Percentiles rank a stretch among this genome's conserved stretches.
These are phyloP conservation scores for Chlorella vulgaris DNA, from an alignment of 139 green algal species.

Conservation along the genomic window DNA sequence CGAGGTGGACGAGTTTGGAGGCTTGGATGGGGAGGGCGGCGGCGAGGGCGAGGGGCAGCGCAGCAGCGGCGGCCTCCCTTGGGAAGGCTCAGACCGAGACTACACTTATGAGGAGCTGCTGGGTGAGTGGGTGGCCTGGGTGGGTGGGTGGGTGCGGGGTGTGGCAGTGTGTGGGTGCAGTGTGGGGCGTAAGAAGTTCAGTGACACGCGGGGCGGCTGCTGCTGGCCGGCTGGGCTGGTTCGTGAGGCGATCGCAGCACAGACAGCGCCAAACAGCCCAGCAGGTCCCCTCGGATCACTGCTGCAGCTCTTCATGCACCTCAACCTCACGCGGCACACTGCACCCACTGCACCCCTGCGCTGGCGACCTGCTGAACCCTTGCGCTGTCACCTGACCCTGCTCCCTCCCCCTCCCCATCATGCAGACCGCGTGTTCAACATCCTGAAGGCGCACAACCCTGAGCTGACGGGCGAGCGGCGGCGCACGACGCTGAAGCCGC, in stretches of 20 bases:
- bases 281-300: no score
- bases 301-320: no score
- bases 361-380: no score
- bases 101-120: constrained; percentile 98
- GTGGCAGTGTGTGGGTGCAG: not conserved
- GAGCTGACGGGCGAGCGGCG: constrained; percentile 95
- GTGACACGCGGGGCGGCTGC: no score
- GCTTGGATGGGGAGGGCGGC: constrained; percentile 36
- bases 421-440: constrained; percentile 95
- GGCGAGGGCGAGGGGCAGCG: constrained; percentile 30
- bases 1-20: constrained; percentile 56
- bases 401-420: not conserved
- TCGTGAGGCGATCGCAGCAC: no score
- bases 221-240: no score
- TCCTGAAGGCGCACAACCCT: constrained; percentile 95
- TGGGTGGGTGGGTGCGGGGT: not conserved
- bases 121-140: constrained; percentile 38
- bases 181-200: not conserved
- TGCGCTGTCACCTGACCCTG: no score
- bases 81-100: constrained; percentile 93
- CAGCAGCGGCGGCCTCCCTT: constrained; percentile 64
- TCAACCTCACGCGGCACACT: no score
- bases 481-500: constrained; percentile 96
- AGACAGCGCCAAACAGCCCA: no score
- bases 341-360: no score